phyloP scores from a whole-genome alignment of 192 early-diverging fungal species.

The Coemansia sp. region DNA sequence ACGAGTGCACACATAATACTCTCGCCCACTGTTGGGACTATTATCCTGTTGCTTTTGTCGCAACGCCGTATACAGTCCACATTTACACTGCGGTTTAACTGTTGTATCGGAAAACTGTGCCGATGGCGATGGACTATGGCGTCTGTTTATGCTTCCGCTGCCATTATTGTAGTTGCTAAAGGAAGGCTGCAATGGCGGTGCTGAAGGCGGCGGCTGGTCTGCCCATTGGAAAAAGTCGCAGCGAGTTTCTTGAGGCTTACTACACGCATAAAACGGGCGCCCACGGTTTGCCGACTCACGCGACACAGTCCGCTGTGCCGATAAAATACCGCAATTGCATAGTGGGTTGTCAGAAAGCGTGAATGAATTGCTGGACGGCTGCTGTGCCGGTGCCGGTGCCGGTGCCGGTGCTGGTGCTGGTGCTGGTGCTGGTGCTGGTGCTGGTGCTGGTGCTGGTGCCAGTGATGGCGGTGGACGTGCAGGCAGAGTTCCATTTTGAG shows the following conservation, averaged over 20 bases:
- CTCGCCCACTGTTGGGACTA: slow-evolving; percentile 51
- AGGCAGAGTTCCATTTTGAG: too few relatives aligned
- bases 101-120: neutral
- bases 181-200: too few relatives aligned
- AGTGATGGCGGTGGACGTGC: neutral
- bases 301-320: slow-evolving; percentile 37
- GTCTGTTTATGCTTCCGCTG: slow-evolving; percentile 1
- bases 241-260: slow-evolving; percentile 22
- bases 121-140: neutral
- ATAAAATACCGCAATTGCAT: slow-evolving; percentile 48
- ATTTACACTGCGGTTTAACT: slow-evolving; percentile 54
- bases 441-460: slow-evolving; percentile 1
- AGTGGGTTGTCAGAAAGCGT: slow-evolving; percentile 15
- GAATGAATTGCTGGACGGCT: neutral
- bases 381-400: neutral
- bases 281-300: slow-evolving; percentile 61
- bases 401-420: neutral
- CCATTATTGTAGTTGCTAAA: neutral
- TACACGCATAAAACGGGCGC: slow-evolving; percentile 56
- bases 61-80: slow-evolving; percentile 44
- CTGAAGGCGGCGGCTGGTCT: slow-evolving; percentile 34
- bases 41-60: slow-evolving; percentile 8
- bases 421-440: neutral
- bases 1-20: slow-evolving; percentile 56
- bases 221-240: slow-evolving; percentile 65